phyloP scores from a whole-genome alignment of 2,329 filamentous ascomycete genomes.

The Ceratocystis cubensis region DNA sequence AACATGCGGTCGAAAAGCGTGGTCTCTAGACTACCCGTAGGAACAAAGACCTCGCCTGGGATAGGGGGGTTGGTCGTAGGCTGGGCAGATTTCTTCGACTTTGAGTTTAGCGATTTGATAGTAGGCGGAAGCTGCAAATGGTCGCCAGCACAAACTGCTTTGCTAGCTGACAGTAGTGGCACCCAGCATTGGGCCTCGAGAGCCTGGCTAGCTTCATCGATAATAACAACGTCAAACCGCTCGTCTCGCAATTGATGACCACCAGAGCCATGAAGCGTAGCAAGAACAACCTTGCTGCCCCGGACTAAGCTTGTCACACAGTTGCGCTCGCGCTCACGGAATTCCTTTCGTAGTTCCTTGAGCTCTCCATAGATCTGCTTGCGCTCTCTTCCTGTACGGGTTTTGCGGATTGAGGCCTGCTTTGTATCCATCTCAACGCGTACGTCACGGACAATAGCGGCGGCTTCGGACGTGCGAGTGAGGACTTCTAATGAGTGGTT shows the following conservation, averaged over 20 bases:
- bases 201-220: conserved; percentile 93
- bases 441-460: conserved; percentile 78
- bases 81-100: conserved; percentile 25
- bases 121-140: conserved; percentile 90
- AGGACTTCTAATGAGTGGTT: conserved; percentile 84
- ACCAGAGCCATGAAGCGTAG: conserved; percentile 84
- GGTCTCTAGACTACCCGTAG: conserved; percentile 50
- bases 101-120: conserved; percentile 64
- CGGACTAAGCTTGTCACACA: conserved; percentile 66
- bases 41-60: conserved; percentile 15
- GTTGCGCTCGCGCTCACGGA: conserved; percentile 65
- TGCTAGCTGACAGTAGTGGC: conserved; percentile 63
- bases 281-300: conserved; percentile 74
- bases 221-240: conserved; percentile 82
- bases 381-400: conserved; percentile 64
- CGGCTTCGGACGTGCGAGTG: conserved; percentile 80
- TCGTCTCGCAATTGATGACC: conserved; percentile 69
- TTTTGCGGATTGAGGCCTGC: conserved; percentile 78
- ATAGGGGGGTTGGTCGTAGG: conserved; percentile 25
- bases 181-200: conserved; percentile 97
- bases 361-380: conserved; percentile 74
- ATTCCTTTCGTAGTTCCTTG: conserved; percentile 77
- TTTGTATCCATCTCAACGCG: conserved; percentile 87
- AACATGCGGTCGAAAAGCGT: conserved; percentile 88
- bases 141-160: conserved; percentile 84